A percentile compares a stretch with the other conserved stretches of the same genome.
Evolutionary conservation across 2,329 filamentous ascomycete genomes (phyloP).

Genomic region (Fusarium keratoplasticum): DNA sequence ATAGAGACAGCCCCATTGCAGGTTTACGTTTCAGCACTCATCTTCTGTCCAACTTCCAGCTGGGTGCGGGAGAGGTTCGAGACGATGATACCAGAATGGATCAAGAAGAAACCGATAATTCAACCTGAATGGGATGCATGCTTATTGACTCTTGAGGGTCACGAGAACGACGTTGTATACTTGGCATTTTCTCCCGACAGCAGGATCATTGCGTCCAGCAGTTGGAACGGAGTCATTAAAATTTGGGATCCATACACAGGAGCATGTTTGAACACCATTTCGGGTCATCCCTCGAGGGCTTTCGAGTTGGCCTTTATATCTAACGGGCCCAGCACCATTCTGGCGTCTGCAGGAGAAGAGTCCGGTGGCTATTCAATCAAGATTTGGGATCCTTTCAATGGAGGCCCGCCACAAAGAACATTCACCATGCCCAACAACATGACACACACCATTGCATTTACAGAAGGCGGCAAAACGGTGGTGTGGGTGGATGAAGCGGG

Average conservation of each 20-base stretch:
- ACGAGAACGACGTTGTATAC: rapidly evolving
- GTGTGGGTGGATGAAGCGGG: not conserved
- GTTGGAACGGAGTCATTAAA: rapidly evolving
- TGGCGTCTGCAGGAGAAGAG: not conserved
- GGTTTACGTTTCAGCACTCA: not conserved
- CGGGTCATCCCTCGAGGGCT: rapidly evolving
- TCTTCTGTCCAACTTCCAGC: not conserved
- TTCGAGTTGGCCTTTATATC: not conserved
- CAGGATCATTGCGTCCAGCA: not conserved
- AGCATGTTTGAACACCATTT: not conserved
- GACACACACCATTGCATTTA: rapidly evolving
- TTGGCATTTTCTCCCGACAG: not conserved
- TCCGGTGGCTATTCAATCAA: not conserved
- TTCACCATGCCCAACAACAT: rapidly evolving
- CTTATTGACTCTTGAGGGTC: not conserved
- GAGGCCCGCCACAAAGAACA: not conserved
- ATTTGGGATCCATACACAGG: not conserved
- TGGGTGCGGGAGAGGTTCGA: not conserved
- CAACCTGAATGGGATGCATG: not conserved
- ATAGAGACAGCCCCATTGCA: not conserved
- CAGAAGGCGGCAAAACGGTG: not conserved
- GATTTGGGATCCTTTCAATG: not conserved
- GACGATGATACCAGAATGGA: not conserved
- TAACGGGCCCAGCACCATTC: not conserved
- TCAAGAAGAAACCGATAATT: not conserved